Evolutionary conservation across 2,329 filamentous ascomycete species (phyloP).

Genomic region (Fusarium sp.): DNA sequence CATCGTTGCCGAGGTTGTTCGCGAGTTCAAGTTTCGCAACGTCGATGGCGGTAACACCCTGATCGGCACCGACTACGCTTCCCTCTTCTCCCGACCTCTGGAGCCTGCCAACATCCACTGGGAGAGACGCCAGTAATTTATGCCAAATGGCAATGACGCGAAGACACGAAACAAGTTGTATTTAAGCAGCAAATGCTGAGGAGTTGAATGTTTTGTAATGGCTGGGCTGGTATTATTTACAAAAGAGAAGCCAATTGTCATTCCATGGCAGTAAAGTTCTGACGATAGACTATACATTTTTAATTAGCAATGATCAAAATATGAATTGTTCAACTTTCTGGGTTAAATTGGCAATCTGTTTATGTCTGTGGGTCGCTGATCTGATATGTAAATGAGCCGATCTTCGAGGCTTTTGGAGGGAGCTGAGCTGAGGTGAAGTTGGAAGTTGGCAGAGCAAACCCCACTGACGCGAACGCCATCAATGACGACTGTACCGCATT

Average conservation of each 20-base stretch:
- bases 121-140: constrained; percentile 70
- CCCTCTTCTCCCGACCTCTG: constrained; percentile 78
- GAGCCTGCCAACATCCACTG: constrained; percentile 79
- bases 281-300: constrained; percentile 42
- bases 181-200: constrained; percentile 44
- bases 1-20: constrained; percentile 80
- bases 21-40: constrained; percentile 83
- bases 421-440: constrained; percentile 15
- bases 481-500: constrained; percentile 31
- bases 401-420: constrained; percentile 3
- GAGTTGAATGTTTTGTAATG: constrained; percentile 45
- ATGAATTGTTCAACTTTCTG: constrained; percentile 5
- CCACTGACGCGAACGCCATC: constrained; percentile 25
- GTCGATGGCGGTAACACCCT: constrained; percentile 75
- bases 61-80: constrained; percentile 74
- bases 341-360: background rate
- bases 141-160: constrained; percentile 17
- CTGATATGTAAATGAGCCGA: constrained; percentile 1
- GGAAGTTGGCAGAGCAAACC: constrained; percentile 29
- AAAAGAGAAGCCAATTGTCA: constrained; percentile 40
- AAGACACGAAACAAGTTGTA: constrained; percentile 41
- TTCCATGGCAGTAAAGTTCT: constrained; percentile 36
- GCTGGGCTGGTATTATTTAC: constrained; percentile 34
- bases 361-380: background rate
- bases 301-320: constrained; percentile 43